Evolutionary conservation across 352 stramenopile genomes (phyloP).

Genomic region (Pythium myriotylum): DNA sequence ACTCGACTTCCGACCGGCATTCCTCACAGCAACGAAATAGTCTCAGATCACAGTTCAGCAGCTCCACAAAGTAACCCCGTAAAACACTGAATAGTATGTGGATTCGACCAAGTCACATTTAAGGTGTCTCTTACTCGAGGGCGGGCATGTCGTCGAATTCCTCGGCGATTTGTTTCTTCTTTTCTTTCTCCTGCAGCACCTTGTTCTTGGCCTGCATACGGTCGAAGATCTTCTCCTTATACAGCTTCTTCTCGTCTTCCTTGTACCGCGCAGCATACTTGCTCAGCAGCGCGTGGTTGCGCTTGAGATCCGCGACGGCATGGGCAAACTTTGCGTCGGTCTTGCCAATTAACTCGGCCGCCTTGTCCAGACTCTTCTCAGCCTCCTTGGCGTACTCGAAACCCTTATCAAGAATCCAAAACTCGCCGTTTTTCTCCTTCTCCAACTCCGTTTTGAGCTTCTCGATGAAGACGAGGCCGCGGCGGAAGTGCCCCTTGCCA

Average conservation of each 20-base stretch:
- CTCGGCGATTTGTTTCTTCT: conserved; percentile 61
- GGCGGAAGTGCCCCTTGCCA: conserved; percentile 81
- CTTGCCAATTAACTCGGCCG: conserved; percentile 44
- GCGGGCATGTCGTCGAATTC: conserved; percentile 86
- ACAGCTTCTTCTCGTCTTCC: conserved; percentile 87
- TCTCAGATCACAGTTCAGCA: conserved; percentile 10
- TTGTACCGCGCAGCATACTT: conserved; percentile 77
- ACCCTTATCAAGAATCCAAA: conserved; percentile 88
- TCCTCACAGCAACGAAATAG: conserved; percentile 17
- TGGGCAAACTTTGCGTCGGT: conserved; percentile 58
- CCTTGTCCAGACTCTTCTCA: conserved; percentile 73
- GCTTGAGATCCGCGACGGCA: conserved; percentile 69
- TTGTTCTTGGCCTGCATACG: conserved; percentile 85
- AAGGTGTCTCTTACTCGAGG: conserved; percentile 51
- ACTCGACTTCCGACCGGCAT: too few relatives aligned
- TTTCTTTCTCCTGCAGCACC: conserved; percentile 65
- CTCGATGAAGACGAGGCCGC: conserved; percentile 75
- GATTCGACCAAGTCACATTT: neutral
- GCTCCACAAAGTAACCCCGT: neutral
- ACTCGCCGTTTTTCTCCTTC: conserved; percentile 81
- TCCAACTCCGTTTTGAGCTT: conserved; percentile 81
- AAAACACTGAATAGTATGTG: neutral
- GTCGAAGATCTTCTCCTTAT: conserved; percentile 90
- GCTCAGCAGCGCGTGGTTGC: conserved; percentile 53
- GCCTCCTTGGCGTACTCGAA: conserved; percentile 73